Conservation (phyloP, 345 rosid genomes). For the Eucalyptus regnans region DNA sequence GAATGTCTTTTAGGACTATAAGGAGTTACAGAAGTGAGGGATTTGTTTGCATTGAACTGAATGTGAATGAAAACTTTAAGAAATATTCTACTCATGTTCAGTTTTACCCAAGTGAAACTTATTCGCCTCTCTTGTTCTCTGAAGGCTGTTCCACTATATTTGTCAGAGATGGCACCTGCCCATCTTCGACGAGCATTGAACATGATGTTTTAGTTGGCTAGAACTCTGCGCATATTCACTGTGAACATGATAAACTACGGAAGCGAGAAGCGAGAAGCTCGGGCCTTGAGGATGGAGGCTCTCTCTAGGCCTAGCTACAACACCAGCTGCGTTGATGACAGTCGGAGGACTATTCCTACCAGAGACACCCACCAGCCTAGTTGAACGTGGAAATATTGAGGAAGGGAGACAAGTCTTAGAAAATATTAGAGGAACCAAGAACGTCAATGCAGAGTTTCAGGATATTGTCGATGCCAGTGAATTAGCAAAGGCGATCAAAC, state of each 20-base stretch:
- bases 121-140: background rate
- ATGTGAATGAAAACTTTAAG: background rate
- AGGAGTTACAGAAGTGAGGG: background rate
- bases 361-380: constrained; percentile 84
- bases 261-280: constrained; percentile 51
- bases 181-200: constrained; percentile 86
- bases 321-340: constrained; percentile 74
- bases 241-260: constrained; percentile 94
- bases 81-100: background rate
- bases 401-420: constrained; percentile 53
- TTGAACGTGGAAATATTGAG: constrained; percentile 49
- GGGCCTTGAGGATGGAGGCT: constrained; percentile 96
- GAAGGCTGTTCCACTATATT: constrained; percentile 76
- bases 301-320: constrained; percentile 81
- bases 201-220: constrained; percentile 93
- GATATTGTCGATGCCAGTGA: constrained; percentile 89
- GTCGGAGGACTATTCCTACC: constrained; percentile 69
- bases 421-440: constrained; percentile 60
- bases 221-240: constrained; percentile 69
- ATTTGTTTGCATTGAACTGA: background rate
- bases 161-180: constrained; percentile 92
- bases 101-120: background rate
- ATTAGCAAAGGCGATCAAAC: constrained; percentile 67
- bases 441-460: constrained; percentile 68
- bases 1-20: background rate